phyloP scores from a whole-genome alignment of 306 rosid genomes.

The Inga oerstediana region DNA sequence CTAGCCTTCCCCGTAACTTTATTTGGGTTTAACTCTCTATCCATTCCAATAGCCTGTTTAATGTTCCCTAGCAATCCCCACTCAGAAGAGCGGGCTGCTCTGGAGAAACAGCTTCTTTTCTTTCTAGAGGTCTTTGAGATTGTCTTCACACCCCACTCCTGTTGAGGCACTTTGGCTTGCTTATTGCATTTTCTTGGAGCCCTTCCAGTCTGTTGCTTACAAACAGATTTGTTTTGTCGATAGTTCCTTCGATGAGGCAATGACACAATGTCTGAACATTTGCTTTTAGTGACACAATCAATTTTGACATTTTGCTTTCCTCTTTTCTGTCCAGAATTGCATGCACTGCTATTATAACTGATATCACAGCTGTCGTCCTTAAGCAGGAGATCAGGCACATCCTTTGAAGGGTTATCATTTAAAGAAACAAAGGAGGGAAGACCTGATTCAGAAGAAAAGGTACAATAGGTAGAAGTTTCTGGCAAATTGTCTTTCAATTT shows the following conservation, averaged over 20 bases:
- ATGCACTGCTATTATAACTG: constrained; percentile 39
- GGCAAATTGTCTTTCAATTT: too few relatives aligned
- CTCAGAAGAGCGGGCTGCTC: constrained; percentile 70
- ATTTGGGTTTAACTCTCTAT: constrained; percentile 45
- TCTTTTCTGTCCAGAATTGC: constrained; percentile 41
- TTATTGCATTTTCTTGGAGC: constrained; percentile 60
- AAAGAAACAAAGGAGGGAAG: constrained; percentile 42
- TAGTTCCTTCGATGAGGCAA: constrained; percentile 55
- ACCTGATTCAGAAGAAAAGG: constrained; percentile 44
- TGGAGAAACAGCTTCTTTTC: constrained; percentile 82
- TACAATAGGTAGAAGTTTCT: background rate
- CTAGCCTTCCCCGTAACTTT: constrained; percentile 53
- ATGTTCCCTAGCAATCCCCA: constrained; percentile 81
- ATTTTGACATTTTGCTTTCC: constrained; percentile 50
- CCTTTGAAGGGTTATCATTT: constrained; percentile 44
- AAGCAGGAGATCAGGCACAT: constrained; percentile 25
- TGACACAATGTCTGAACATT: constrained; percentile 20
- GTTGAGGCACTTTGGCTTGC: constrained; percentile 41
- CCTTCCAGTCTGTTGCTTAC: constrained; percentile 59
- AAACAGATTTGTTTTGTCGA: constrained; percentile 49
- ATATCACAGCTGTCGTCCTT: constrained; percentile 42
- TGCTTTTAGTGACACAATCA: constrained; percentile 47
- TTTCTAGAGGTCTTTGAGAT: constrained; percentile 53
- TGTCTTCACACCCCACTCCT: constrained; percentile 37
- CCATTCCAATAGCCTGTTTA: constrained; percentile 52